Evolutionary conservation across 257 asterid species (phyloP), one percentile per base, ranked within the genome.

Genomic region (Penstemon eatonii): DNA sequence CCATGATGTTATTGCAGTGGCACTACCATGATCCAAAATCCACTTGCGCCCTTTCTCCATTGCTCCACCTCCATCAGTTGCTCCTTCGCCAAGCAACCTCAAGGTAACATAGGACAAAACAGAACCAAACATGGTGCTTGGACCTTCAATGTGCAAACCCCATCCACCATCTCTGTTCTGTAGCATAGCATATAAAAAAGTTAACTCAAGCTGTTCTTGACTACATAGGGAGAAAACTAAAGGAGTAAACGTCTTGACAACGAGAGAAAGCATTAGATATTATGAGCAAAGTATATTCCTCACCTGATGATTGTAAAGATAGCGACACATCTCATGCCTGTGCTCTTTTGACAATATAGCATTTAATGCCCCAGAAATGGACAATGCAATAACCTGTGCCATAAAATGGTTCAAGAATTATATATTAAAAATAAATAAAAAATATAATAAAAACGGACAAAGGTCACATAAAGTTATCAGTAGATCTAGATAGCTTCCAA

Each of bases 61-160:
- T 10, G 96, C 84, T 44, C 97, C 97, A 75, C 82, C 89, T 80
- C 99, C 96, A 37, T 86, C 95, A 73, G 87, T 86, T 67, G 88
- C 85, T 78, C 84, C 99, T 83, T 94, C 99, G 43, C 97, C 99
- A 70, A 94, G 97, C 86, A 94, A 81, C 83, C 99, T 89, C 74
- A 94, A 73, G 66, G 97, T 89, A 65, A 94, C 89, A 53, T 94
- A 94, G 80, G 79, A 91, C 79, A 94, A 81, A 72, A 81, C 97
- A 64, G 97, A 81, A 73, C 99, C 96, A 79, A 94, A 94, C 99
- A 94, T 94, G 56, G 97, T 94, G 82, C 99, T 91, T 56, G 92
- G 99, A 73, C 99, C 90, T 81, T 94, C 99, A 70, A 94, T 91
- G 78, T 94, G 99, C 83, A 94, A 86, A 71, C 99, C 97, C 97